Percentiles rank a stretch among this genome's conserved stretches.
phyloP scores from a whole-genome alignment of 2,329 filamentous ascomycete genomes.

The Xylariaceae sp. region DNA sequence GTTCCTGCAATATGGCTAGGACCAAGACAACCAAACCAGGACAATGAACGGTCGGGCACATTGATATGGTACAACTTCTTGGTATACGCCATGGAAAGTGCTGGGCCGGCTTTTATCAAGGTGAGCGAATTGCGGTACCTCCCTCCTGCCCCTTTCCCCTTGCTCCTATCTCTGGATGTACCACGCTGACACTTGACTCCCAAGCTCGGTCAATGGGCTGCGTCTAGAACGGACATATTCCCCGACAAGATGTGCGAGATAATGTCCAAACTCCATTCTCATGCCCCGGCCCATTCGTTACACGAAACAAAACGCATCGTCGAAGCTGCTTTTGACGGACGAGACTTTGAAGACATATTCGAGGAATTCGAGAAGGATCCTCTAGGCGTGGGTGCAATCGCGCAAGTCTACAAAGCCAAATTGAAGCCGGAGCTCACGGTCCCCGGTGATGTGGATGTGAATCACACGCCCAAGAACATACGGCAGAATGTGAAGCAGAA shows the following conservation, averaged over 20 bases:
- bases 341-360: slow-evolving; percentile 85
- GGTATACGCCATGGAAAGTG: slow-evolving; percentile 83
- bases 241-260: slow-evolving; percentile 85
- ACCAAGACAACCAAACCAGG: slow-evolving; percentile 52
- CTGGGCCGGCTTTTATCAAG: slow-evolving; percentile 97
- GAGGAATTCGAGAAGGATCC: slow-evolving; percentile 90
- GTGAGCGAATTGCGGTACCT: slow-evolving; percentile 35
- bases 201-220: slow-evolving; percentile 94
- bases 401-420: slow-evolving; percentile 95
- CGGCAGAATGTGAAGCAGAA: slow-evolving; percentile 71
- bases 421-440: slow-evolving; percentile 73
- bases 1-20: slow-evolving; percentile 83
- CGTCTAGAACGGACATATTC: slow-evolving; percentile 93
- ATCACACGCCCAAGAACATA: slow-evolving; percentile 50
- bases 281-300: slow-evolving; percentile 88
- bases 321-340: slow-evolving; percentile 73
- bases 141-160: too few species aligned
- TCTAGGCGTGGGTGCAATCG: slow-evolving; percentile 90
- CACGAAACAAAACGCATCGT: slow-evolving; percentile 75
- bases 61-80: slow-evolving; percentile 94
- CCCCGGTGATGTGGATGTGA: slow-evolving; percentile 54
- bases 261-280: slow-evolving; percentile 92
- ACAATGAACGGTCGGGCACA: slow-evolving; percentile 75
- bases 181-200: slow-evolving; percentile 12
- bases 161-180: too few species aligned